Conservation (phyloP, 2,329 filamentous ascomycete genomes). For the Seiridium cupressi region DNA sequence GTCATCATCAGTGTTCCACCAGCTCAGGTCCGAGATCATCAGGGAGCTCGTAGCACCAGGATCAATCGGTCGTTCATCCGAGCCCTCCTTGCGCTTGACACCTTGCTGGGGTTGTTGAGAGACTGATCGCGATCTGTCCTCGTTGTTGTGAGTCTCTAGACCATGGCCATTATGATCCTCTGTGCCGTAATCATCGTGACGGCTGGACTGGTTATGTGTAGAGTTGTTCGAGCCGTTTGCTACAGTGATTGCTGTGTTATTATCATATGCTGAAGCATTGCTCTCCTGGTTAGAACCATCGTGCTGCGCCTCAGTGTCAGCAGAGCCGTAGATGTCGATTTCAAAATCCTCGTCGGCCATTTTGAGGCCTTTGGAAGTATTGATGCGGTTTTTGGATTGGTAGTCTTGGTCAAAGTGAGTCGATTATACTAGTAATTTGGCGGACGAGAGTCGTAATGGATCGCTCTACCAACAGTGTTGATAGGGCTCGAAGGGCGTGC, state of each 20-base stretch:
- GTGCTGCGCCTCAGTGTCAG: slow-evolving; percentile 36
- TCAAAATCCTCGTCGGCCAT: slow-evolving; percentile 74
- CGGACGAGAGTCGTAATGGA: too few species aligned
- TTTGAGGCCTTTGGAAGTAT: slow-evolving; percentile 4
- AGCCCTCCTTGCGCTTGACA: slow-evolving; percentile 59
- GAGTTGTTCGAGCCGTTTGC: slow-evolving; percentile 30
- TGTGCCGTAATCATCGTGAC: slow-evolving; percentile 40
- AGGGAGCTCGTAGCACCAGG: slow-evolving; percentile 66
- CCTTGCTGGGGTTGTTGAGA: slow-evolving; percentile 45
- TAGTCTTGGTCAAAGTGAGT: neutral
- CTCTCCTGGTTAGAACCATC: slow-evolving; percentile 27
- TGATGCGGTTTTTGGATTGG: too few species aligned
- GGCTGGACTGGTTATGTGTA: slow-evolving; percentile 28
- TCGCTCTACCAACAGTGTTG: too few species aligned
- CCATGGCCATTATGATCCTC: slow-evolving; percentile 27
- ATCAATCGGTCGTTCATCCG: slow-evolving; percentile 59
- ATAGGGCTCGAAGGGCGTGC: too few species aligned
- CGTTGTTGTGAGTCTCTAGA: slow-evolving; percentile 29
- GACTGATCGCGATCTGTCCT: slow-evolving; percentile 18
- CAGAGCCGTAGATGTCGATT: slow-evolving; percentile 67
- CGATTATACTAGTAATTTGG: neutral
- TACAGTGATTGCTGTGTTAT: slow-evolving; percentile 38
- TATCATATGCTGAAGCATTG: slow-evolving; percentile 35
- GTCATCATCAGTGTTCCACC: slow-evolving; percentile 97
- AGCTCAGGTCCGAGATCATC: slow-evolving; percentile 85